Base-by-base conservation (phyloP, 306 rosid genomes). In the Quercus gilva region DNA sequence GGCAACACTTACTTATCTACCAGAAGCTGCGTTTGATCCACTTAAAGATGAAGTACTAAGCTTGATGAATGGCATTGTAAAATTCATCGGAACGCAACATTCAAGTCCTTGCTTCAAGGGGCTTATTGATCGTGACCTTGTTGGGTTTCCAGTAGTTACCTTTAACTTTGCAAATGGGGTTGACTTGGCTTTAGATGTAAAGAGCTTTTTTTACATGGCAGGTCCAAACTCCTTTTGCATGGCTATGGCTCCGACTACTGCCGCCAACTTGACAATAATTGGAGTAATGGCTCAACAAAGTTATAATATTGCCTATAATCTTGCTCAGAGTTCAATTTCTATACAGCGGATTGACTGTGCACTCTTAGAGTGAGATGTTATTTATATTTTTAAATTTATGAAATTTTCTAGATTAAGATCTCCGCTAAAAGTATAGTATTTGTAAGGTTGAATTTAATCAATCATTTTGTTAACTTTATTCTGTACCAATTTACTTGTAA, bases 231-330 rank as follows among this genome's bases (percentile, higher is more conserved):
- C 45, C 86, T 69, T 55, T 84, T 1, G 33, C 4, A 20, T 85
- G 92, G 17, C 84, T 88, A 86, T 85, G 53, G 67, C 63, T 11
- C 14, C 26, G 12, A n/a, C 21, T 57, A 78, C 21, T 5, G 14
- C 80, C 13, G 17, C 0, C 11, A 56, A 31, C 56, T 49, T 3
- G 33, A 12, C 6, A 35, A 25, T 83, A 29, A 76, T 83, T 69
- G 87, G 85, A 8, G 59, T 85, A 52, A n/a, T 83, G 57, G 89
- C 85, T 3, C 89, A 83, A 31, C 86, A 88, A 21, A 76, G 60
- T 76, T 88, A 88, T 49, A 85, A 85, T 53, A 75, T 88, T n/a
- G 89, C 79, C 49, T 85, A 78, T 81, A 83, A 88, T 59, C 70
- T 85, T 0, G 55, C 7, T n/a, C 71, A 6, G 51, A 8, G 3